Base-by-base conservation (phyloP, 768 basidiomycete genomes). In the Sporobolomyces phaffii region DNA sequence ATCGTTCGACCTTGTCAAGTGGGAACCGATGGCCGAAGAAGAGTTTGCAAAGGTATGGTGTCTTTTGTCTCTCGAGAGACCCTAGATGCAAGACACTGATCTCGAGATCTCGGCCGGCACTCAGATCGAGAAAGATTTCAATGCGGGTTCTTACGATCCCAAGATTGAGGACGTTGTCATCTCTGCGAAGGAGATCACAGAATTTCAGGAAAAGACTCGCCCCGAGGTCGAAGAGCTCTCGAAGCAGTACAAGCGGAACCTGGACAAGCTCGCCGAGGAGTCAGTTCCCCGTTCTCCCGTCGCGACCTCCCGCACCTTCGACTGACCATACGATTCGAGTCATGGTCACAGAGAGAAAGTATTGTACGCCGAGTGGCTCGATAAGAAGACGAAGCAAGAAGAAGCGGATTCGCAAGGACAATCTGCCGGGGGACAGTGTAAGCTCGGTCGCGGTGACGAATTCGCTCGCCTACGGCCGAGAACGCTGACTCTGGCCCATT, bases 1-100 rank as follows among this genome's bases (percentile, higher is more conserved):
- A 13, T 81, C 83, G 0, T 88, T 88, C 63, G 86, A 87, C 71
- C 84, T 86, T 38, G 65, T 70, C n/a, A 44, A 31, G 14, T 70
- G 64, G 64, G 17, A 41, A 20, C 77, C 79, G 0, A 78, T 86
- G 43, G 77, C 62, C 28, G 83, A 83, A 67, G 79, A 77, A 28
- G 77, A 64, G 28, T 87, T 86, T 64, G 40, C 80, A 0, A 75
- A 84, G 77, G 84, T 84, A 40, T 57, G 77, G 26, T n/a, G 24
- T n/a, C 33, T 15, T 26, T 48, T 48, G 28, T 28, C n/a, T 3
- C 20, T 6, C 15, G 22, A 22, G 20, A 54, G 20, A 31, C 26
- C 10, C 26, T 8, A 14, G 10, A 5, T 31, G 26, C 6, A 15
- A 10, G 26, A 49, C 48, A 47, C 40, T 44, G n/a, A n/a, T n/a